phyloP scores from a whole-genome alignment of 768 basidiomycete genomes.

The Amanita thiersii region DNA sequence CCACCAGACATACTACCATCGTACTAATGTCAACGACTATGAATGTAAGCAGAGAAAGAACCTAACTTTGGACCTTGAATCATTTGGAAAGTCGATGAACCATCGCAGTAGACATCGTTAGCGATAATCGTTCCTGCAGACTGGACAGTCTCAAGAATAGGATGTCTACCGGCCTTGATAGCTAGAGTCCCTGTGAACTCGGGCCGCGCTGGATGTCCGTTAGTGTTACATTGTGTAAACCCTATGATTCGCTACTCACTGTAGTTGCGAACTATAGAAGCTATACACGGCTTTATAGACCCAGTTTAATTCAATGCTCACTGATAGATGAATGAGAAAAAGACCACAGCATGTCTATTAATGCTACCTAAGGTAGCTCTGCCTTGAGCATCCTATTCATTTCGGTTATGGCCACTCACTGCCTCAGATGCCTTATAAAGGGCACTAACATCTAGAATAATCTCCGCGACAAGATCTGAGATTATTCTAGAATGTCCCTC shows the following conservation, averaged over 20 bases:
- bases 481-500: slow-evolving; percentile 76
- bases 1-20: neutral
- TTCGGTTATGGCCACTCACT: slow-evolving; percentile 37
- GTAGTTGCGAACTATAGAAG: slow-evolving; percentile 36
- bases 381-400: neutral
- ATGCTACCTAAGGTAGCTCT: slow-evolving; percentile 49
- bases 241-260: slow-evolving; percentile 17
- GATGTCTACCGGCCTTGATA: slow-evolving; percentile 84
- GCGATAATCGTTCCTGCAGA: slow-evolving; percentile 65
- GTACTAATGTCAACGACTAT: neutral
- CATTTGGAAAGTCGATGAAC: slow-evolving; percentile 81
- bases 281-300: neutral
- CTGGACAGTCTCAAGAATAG: slow-evolving; percentile 72
- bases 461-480: slow-evolving; percentile 62
- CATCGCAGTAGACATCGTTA: slow-evolving; percentile 87
- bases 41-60: neutral
- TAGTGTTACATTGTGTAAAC: neutral
- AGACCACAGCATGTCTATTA: slow-evolving; percentile 85
- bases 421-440: slow-evolving; percentile 91
- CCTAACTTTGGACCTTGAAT: slow-evolving; percentile 86
- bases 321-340: slow-evolving; percentile 81
- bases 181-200: slow-evolving; percentile 88
- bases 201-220: slow-evolving; percentile 57
- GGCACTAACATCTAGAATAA: slow-evolving; percentile 66
- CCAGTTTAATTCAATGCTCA: slow-evolving; percentile 25